phyloP scores from a whole-genome alignment of 1,139 yeast genomes.

The Candida gigantensis region DNA sequence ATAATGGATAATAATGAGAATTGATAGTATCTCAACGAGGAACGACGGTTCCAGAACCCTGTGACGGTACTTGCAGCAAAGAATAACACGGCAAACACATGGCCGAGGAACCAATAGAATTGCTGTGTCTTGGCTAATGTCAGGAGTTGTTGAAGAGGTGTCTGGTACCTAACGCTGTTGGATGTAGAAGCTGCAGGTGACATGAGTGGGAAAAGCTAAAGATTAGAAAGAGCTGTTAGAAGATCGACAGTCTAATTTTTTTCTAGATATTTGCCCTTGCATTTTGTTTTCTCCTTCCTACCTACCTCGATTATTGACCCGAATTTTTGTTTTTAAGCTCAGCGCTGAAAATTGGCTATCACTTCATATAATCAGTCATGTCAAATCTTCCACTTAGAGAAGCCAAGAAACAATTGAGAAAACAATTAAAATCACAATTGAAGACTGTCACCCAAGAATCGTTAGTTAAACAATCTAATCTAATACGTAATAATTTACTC shows the following conservation, averaged over 20 bases:
- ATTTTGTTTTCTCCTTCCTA: too few relatives aligned
- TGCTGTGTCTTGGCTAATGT: slow-evolving; percentile 40
- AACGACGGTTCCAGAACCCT: slow-evolving; percentile 31
- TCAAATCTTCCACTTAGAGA: slow-evolving; percentile 11
- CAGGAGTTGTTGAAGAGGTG: slow-evolving; percentile 13
- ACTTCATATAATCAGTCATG: too few relatives aligned
- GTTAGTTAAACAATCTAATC: slow-evolving; percentile 21
- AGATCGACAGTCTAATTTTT: too few relatives aligned
- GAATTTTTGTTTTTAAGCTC: too few relatives aligned
- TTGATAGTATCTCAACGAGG: slow-evolving; percentile 36
- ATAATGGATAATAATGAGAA: slow-evolving; percentile 43
- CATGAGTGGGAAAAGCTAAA: too few relatives aligned
- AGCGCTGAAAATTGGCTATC: too few relatives aligned
- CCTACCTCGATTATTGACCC: too few relatives aligned
- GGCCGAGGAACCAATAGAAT: slow-evolving; percentile 57
- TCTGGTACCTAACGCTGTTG: slow-evolving; percentile 6
- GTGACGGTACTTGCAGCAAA: slow-evolving; percentile 31
- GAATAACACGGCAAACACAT: slow-evolving; percentile 38
- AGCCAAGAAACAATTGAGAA: slow-evolving; percentile 21
- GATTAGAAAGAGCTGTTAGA: too few relatives aligned
- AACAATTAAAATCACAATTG: slow-evolving; percentile 20
- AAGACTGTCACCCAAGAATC: slow-evolving; percentile 16
- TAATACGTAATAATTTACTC: slow-evolving; percentile 30
- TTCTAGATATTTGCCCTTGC: too few relatives aligned
- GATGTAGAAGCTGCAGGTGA: too few relatives aligned